Percentiles rank a stretch among this genome's conserved stretches.
These are phyloP conservation scores for Phyllosticta citriasiana DNA, from an alignment of 2,329 filamentous ascomycete genomes.

Conservation along the genomic window DNA sequence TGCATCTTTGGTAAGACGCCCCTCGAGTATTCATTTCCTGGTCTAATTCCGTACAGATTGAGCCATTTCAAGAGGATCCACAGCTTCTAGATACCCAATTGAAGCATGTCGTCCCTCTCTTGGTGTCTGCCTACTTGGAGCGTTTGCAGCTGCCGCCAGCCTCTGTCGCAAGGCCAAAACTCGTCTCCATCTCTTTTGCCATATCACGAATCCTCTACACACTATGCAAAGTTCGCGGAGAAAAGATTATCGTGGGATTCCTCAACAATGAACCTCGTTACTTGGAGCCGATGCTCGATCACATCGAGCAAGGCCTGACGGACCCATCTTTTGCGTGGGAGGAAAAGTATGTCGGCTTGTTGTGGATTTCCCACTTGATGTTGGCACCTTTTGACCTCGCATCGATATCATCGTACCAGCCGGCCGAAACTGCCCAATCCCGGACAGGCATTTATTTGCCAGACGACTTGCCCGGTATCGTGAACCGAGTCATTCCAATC, in stretches of 20 bases:
- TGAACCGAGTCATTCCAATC: slow-evolving; percentile 59
- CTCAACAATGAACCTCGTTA: slow-evolving; percentile 82
- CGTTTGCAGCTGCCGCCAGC: slow-evolving; percentile 25
- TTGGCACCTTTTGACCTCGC: slow-evolving; percentile 79
- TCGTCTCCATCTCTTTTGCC: slow-evolving; percentile 36
- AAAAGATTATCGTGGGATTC: slow-evolving; percentile 86
- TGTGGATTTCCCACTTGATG: slow-evolving; percentile 57
- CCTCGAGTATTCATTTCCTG: neutral
- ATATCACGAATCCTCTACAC: slow-evolving; percentile 75
- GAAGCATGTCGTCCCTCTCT: slow-evolving; percentile 59
- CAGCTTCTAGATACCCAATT: slow-evolving; percentile 84
- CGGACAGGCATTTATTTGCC: slow-evolving; percentile 46
- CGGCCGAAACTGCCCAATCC: slow-evolving; percentile 21
- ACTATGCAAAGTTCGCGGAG: slow-evolving; percentile 87
- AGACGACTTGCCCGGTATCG: slow-evolving; percentile 55
- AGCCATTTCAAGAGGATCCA: slow-evolving; percentile 90
- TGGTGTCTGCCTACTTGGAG: slow-evolving; percentile 67
- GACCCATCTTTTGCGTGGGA: slow-evolving; percentile 54
- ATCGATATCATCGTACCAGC: slow-evolving; percentile 59
- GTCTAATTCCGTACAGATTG: slow-evolving; percentile 40
- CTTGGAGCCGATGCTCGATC: slow-evolving; percentile 67
- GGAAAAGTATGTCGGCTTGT: slow-evolving; percentile 73
- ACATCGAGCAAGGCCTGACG: slow-evolving; percentile 53
- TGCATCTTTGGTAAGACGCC: slow-evolving; percentile 20
- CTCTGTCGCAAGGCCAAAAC: neutral